These are phyloP conservation scores for Camellia oleifera DNA, from an alignment of 179 eudicot species.

Conservation along the genomic window DNA sequence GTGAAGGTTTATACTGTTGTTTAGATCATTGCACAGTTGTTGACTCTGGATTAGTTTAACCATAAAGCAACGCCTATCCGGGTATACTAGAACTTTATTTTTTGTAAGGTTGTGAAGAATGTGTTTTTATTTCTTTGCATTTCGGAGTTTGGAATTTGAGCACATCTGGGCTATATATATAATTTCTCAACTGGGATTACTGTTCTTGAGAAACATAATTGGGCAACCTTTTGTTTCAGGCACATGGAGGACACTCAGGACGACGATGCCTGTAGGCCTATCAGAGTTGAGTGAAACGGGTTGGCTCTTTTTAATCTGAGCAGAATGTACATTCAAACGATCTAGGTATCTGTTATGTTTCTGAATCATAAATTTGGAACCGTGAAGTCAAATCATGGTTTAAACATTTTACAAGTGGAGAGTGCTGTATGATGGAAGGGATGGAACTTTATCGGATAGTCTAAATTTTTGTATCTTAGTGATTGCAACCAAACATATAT, in stretches of 20 bases:
- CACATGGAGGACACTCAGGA: background rate
- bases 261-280: background rate
- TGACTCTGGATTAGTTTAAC: background rate
- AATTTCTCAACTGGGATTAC: slow-evolving; percentile 1
- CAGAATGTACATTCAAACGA: background rate
- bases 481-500: background rate
- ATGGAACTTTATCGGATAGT: background rate
- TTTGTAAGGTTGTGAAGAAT: background rate
- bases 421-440: background rate
- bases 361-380: background rate
- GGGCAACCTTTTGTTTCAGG: background rate
- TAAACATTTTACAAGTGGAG: background rate
- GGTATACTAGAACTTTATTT: background rate
- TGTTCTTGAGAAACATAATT: background rate
- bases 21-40: slow-evolving; percentile 19
- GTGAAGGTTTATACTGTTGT: slow-evolving; percentile 78
- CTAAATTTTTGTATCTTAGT: background rate
- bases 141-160: background rate
- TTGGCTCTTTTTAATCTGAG: background rate
- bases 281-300: background rate
- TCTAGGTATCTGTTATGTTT: background rate
- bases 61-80: background rate
- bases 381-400: background rate
- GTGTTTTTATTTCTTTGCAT: background rate
- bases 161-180: background rate